Conservation (phyloP, 257 asterid genomes). For the Craterostigma plantagineum region DNA sequence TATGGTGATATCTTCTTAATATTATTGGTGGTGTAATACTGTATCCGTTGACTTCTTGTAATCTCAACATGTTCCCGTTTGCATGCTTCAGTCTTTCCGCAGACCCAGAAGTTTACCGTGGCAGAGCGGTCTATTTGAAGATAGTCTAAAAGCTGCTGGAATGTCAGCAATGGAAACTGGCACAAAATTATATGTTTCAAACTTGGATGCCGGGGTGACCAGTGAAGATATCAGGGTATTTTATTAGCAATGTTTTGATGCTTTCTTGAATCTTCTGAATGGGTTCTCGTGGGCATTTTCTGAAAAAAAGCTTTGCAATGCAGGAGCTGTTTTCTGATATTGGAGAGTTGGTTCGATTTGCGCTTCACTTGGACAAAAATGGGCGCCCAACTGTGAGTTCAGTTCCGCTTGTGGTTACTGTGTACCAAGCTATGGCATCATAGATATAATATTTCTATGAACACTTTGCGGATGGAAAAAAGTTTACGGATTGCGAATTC, state of each 20-base stretch:
- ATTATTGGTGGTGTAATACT: slow-evolving; percentile 49
- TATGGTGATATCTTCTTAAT: slow-evolving; percentile 42
- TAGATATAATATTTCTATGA: no score
- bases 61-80: slow-evolving; percentile 45
- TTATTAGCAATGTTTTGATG: no score
- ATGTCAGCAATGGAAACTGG: slow-evolving; percentile 49
- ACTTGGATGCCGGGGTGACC: slow-evolving; percentile 67
- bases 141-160: slow-evolving; percentile 80
- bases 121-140: slow-evolving; percentile 81
- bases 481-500: no score
- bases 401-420: neutral
- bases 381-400: slow-evolving; percentile 81
- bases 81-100: slow-evolving; percentile 77
- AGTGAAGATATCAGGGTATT: slow-evolving; percentile 90
- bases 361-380: slow-evolving; percentile 70
- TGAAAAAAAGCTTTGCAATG: slow-evolving; percentile 23
- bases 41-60: slow-evolving; percentile 32
- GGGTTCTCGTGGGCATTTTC: slow-evolving; percentile 17
- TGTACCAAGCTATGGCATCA: no score
- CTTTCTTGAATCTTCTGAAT: slow-evolving; percentile 16
- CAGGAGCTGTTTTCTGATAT: slow-evolving; percentile 88
- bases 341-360: slow-evolving; percentile 71
- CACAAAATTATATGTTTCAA: slow-evolving; percentile 46
- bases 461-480: no score
- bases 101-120: slow-evolving; percentile 63